Conservation (phyloP, 2,329 filamentous ascomycete species). For the Fusarium pseudoanthophilum region DNA sequence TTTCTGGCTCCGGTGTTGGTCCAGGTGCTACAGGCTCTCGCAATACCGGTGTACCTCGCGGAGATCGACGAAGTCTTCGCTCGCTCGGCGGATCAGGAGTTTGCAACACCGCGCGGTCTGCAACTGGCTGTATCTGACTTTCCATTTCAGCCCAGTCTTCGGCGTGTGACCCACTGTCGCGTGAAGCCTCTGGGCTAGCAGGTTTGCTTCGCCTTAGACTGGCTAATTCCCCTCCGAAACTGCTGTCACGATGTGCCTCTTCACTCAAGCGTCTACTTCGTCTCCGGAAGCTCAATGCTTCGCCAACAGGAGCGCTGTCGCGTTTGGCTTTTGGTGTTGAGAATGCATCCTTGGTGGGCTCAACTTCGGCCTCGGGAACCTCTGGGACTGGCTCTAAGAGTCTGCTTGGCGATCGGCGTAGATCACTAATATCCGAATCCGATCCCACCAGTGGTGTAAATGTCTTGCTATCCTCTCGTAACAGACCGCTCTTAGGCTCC, state of each 20-base stretch:
- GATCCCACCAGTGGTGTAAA: conserved; percentile 36
- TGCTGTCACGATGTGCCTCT: conserved; percentile 63
- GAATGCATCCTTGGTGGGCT: conserved; percentile 21
- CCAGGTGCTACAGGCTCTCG: conserved; percentile 52
- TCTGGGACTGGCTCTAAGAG: conserved; percentile 65
- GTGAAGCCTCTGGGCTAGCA: conserved; percentile 51
- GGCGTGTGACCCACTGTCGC: conserved; percentile 68
- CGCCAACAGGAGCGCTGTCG: conserved; percentile 50
- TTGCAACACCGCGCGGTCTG: conserved; percentile 36
- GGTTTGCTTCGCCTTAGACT: conserved; percentile 51
- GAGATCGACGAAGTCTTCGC: conserved; percentile 47
- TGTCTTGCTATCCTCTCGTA: conserved; percentile 47
- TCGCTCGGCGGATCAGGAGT: conserved; percentile 46
- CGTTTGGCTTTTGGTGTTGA: conserved; percentile 49
- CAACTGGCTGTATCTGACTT: conserved; percentile 36
- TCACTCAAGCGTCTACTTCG: conserved; percentile 51
- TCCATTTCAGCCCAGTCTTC: conserved; percentile 56
- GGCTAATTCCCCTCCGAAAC: conserved; percentile 57
- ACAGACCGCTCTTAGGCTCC: conserved; percentile 45
- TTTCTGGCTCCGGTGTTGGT: conserved; percentile 58
- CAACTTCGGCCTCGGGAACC: conserved; percentile 58
- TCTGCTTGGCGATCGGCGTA: conserved; percentile 56
- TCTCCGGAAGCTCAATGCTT: conserved; percentile 52
- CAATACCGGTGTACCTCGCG: conserved; percentile 53
- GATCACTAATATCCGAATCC: conserved; percentile 50